Conservation (phyloP, 164 flowering plant species). For the Liquidambar formosana region DNA sequence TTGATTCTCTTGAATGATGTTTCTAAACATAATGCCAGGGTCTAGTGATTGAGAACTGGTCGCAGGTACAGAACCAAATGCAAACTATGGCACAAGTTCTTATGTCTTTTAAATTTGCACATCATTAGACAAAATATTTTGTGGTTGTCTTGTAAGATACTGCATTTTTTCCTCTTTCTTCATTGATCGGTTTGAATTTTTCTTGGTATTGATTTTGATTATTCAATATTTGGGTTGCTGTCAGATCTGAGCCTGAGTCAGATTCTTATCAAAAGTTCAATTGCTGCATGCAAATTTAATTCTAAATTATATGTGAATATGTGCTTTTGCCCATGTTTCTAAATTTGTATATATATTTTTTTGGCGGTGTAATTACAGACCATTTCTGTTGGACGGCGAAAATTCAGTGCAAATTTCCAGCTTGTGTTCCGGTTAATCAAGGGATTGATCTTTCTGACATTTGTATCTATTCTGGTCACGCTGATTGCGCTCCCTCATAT, state of each 20-base stretch:
- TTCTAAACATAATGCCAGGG: too few species aligned
- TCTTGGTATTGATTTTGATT: background rate
- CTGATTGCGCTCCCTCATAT: constrained; percentile 67
- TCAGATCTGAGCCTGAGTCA: too few species aligned
- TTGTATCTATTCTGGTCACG: constrained; percentile 56
- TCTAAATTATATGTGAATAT: too few species aligned
- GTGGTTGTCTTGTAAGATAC: background rate
- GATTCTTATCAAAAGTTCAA: too few species aligned
- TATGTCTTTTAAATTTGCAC: background rate
- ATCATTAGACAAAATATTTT: background rate
- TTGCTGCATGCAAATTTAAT: too few species aligned
- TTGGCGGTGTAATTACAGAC: constrained; percentile 53
- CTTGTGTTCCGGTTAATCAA: constrained; percentile 81
- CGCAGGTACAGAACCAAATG: too few species aligned
- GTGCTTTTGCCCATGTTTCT: too few species aligned
- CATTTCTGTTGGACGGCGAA: constrained; percentile 73
- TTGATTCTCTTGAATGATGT: too few species aligned
- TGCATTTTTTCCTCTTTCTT: background rate
- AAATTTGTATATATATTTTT: background rate
- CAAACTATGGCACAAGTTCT: background rate
- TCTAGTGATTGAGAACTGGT: too few species aligned
- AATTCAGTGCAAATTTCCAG: constrained; percentile 79
- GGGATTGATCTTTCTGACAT: constrained; percentile 79
- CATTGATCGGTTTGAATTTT: too few species aligned
- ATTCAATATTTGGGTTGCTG: background rate